Base-by-base conservation (phyloP, 257 asterid species). In the Ocimum tenuiflorum region DNA sequence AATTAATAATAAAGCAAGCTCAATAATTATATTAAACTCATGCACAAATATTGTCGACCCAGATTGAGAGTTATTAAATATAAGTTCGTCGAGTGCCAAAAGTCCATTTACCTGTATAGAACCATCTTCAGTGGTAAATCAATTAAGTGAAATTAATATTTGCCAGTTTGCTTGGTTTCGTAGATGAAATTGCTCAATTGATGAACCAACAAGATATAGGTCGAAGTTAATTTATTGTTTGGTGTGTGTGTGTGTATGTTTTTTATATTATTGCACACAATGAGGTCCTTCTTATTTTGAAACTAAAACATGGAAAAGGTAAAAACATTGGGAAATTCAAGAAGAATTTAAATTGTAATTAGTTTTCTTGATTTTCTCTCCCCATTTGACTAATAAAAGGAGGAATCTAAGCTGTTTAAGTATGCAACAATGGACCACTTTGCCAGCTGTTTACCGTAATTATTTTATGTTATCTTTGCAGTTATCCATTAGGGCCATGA, bases 371-470 rank as follows among this genome's bases (percentile, higher is more conserved):
- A 51, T 15, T 51, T 67, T 60, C 52, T 43, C 33, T 7, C 67
- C 42, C 23, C 27, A 48, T 74, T 68, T 69, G 73, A 69, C 72
- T 48, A 39, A 11, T 18, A 54, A 47, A 41, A 39, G 65, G 50
- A 20, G 52, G 75, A 65, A 75, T 75, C 79, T 69, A 57, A 14
- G n/a, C n/a, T n/a, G n/a, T n/a, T n/a, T 42, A 41, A 60, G 69
- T 20, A 39, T 74, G 72, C 79, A 69, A 49, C 68, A 57, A 45
- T 54, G 81, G 81, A 73, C 78, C 81, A 73, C 78, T 20, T 77
- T 57, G 78, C 78, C 81, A 77, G 81, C 81, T 77, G 63, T 68
- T 23, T 43, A 51, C 31, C 63, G 59, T 41, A 46, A 68, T 77
- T 77, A 72, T 63, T 77, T 73, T 68, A 77, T 23, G 51, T 68